phyloP scores from a whole-genome alignment of 352 stramenopile genomes.

The Phytophthora sansomeana region DNA sequence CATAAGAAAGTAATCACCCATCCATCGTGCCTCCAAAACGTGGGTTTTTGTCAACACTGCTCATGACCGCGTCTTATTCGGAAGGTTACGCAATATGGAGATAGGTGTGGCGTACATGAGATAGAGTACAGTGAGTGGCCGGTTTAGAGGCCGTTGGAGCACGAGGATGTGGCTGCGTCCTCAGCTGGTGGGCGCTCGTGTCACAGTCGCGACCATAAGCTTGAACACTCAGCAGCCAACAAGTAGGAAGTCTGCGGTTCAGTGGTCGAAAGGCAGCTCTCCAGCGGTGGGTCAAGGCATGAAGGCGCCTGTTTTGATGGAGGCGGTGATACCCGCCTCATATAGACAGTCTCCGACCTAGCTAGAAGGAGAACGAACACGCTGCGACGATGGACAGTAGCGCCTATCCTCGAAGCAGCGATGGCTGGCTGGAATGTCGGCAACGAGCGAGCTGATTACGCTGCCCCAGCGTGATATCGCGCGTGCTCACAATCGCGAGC shows the following conservation, averaged over 20 bases:
- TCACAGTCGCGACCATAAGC: neutral
- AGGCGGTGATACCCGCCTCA: neutral
- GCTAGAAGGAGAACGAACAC: neutral
- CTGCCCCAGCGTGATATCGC: neutral
- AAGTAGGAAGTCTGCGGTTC: neutral
- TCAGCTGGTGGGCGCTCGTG: neutral
- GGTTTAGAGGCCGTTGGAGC: neutral
- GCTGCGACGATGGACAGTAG: neutral
- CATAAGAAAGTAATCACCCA: too few relatives aligned
- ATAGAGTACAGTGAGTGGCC: neutral
- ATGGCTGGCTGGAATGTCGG: neutral
- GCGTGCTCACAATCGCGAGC: neutral
- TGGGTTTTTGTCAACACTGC: too few relatives aligned
- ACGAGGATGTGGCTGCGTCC: neutral
- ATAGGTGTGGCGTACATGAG: constrained; percentile 8
- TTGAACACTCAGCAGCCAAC: neutral
- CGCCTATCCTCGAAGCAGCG: neutral
- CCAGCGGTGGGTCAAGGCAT: too few relatives aligned
- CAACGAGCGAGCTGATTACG: neutral
- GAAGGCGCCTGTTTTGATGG: neutral
- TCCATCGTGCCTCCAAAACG: too few relatives aligned
- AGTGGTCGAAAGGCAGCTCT: neutral
- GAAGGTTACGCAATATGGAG: too few relatives aligned
- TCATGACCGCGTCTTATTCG: constrained; percentile 26
- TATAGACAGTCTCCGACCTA: neutral